Conservation (phyloP, 139 green algal species). For the Yamagishiella unicocca region DNA sequence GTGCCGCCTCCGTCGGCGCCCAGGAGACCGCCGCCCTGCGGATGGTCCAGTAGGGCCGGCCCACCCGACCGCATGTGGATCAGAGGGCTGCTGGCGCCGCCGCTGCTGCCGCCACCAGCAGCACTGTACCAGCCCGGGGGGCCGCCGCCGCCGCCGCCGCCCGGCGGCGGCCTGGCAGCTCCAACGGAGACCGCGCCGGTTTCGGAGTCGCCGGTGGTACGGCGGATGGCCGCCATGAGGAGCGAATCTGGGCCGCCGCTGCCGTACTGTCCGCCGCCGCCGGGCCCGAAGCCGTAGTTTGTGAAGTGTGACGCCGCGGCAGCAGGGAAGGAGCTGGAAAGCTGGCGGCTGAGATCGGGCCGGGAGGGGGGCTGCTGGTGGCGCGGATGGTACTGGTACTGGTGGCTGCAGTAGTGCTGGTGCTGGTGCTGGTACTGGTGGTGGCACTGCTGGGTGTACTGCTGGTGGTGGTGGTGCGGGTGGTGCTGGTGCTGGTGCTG, state of each 20-base stretch:
- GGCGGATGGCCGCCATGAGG: constrained; percentile 12
- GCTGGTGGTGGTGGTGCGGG: neutral
- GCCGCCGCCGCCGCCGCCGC: neutral
- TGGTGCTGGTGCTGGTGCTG: constrained; percentile 8
- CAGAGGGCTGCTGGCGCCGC: neutral
- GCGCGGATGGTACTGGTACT: neutral
- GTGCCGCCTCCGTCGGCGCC: neutral
- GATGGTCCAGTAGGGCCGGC: neutral
- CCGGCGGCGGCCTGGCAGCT: neutral
- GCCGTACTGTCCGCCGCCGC: neutral
- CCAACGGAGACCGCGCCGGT: neutral
- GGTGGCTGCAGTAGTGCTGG: neutral
- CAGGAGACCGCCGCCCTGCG: neutral
- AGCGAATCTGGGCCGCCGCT: neutral
- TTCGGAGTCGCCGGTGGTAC: neutral
- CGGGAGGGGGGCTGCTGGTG: neutral
- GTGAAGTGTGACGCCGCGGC: neutral
- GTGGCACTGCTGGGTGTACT: neutral
- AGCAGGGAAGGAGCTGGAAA: neutral
- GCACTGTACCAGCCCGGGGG: neutral
- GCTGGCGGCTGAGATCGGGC: neutral
- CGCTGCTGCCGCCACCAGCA: neutral
- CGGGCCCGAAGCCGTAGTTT: neutral
- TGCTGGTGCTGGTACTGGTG: neutral
- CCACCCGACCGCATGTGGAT: neutral